A percentile compares a stretch with the other conserved stretches of the same genome.
These are phyloP conservation scores for Ustilago esculenta DNA, from an alignment of 1,284 basidiomycete genomes.

Conservation along the genomic window DNA sequence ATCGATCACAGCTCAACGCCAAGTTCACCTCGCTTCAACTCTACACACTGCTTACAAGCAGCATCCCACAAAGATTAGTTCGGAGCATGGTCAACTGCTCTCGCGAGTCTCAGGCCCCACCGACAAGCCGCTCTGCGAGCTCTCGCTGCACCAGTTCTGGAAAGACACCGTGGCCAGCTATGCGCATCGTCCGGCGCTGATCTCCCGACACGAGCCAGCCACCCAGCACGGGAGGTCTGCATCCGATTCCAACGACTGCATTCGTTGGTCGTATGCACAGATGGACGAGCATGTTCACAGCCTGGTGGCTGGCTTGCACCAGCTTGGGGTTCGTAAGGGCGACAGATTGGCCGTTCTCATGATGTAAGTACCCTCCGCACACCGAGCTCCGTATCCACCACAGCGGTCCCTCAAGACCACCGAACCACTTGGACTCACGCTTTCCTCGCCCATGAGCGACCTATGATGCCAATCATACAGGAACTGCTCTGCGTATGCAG, in stretches of 20 bases:
- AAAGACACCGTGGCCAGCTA: constrained; percentile 72
- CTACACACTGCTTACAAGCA: constrained; percentile 13
- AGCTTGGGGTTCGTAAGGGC: constrained; percentile 77
- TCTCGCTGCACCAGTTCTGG: constrained; percentile 77
- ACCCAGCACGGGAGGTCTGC: constrained; percentile 71
- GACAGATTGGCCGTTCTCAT: constrained; percentile 83
- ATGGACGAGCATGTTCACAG: constrained; percentile 76
- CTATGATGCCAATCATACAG: neutral
- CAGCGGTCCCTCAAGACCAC: too few species aligned
- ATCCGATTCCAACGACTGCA: constrained; percentile 67
- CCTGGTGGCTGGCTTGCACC: constrained; percentile 75
- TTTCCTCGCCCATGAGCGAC: too few species aligned
- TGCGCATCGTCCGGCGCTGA: constrained; percentile 73
- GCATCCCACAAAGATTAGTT: constrained; percentile 24
- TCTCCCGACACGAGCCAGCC: constrained; percentile 74
- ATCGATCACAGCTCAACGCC: neutral
- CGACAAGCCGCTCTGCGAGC: constrained; percentile 73
- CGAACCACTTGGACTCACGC: too few species aligned
- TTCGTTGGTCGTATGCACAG: constrained; percentile 80
- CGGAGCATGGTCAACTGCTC: constrained; percentile 21
- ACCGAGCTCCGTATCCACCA: too few species aligned
- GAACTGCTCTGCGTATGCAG: constrained; percentile 76
- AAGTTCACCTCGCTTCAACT: constrained; percentile 11
- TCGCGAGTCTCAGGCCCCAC: constrained; percentile 70
- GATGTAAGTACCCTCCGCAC: constrained; percentile 67